Evolutionary conservation across 805 yeast genomes (phyloP).

Genomic region (Pichia manshurica): DNA sequence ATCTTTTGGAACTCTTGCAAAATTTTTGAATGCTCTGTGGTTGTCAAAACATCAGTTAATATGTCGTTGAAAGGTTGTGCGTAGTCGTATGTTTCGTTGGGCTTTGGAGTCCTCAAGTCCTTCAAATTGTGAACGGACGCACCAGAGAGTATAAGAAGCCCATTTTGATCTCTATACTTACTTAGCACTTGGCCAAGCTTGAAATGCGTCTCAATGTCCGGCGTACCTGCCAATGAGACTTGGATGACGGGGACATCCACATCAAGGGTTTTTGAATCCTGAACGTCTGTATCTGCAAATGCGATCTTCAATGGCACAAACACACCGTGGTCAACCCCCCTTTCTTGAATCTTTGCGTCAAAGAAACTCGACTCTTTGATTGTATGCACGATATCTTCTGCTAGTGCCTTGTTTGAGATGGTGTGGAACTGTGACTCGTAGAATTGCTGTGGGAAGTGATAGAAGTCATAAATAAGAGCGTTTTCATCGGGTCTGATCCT

Average conservation of each 20-base stretch:
- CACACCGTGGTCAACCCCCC: slow-evolving; percentile 79
- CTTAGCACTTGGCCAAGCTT: slow-evolving; percentile 52
- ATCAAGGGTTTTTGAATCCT: not conserved
- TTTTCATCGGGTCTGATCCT: slow-evolving; percentile 36
- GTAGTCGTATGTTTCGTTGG: slow-evolving; percentile 37
- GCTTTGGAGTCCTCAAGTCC: slow-evolving; percentile 35
- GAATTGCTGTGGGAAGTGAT: slow-evolving; percentile 62
- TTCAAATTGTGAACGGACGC: slow-evolving; percentile 74
- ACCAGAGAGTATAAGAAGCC: slow-evolving; percentile 60
- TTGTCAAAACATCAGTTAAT: slow-evolving; percentile 37
- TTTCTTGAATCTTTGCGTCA: slow-evolving; percentile 35
- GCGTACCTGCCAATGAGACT: slow-evolving; percentile 41
- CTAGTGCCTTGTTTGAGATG: slow-evolving; percentile 36
- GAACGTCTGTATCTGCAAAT: slow-evolving; percentile 37
- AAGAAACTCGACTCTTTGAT: slow-evolving; percentile 39
- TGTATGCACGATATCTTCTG: slow-evolving; percentile 38
- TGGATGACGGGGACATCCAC: slow-evolving; percentile 43
- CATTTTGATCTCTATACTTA: slow-evolving; percentile 46
- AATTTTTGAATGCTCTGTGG: slow-evolving; percentile 25
- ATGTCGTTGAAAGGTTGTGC: slow-evolving; percentile 45
- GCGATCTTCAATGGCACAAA: slow-evolving; percentile 80
- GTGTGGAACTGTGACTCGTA: slow-evolving; percentile 60
- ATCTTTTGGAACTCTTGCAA: slow-evolving; percentile 35
- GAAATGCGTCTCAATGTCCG: slow-evolving; percentile 39
- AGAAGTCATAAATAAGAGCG: slow-evolving; percentile 65